Conservation (phyloP, 805 yeast genomes). For the Saccharomycopsis fibuligera region DNA sequence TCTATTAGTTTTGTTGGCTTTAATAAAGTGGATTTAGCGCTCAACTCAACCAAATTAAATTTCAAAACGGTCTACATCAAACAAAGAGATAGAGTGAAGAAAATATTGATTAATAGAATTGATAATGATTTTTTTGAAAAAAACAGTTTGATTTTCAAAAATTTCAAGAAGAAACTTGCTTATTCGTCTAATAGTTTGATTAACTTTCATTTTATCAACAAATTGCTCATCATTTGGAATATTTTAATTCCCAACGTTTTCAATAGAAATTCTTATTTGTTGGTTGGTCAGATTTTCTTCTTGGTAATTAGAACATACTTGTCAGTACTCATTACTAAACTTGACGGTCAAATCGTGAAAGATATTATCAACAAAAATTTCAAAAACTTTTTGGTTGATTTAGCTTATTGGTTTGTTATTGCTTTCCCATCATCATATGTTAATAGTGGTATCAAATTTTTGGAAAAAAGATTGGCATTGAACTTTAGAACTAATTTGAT, state of each 20-base stretch:
- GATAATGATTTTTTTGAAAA: constrained; percentile 18
- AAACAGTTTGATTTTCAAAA: constrained; percentile 19
- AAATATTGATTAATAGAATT: constrained; percentile 17
- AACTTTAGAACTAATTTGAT: constrained; percentile 80
- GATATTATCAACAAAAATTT: constrained; percentile 81
- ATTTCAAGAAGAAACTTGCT: constrained; percentile 9
- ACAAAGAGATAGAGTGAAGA: constrained; percentile 17
- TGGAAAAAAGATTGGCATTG: constrained; percentile 69
- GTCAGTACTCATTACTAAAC: constrained; percentile 74
- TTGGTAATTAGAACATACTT: constrained; percentile 81
- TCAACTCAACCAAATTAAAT: constrained; percentile 1
- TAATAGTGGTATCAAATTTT: constrained; percentile 78
- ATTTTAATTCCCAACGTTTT: constrained; percentile 72
- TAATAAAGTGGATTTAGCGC: constrained; percentile 1
- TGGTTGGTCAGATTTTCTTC: constrained; percentile 67
- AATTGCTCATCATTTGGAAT: constrained; percentile 69
- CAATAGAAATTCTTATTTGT: constrained; percentile 58
- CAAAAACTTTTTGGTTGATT: constrained; percentile 64
- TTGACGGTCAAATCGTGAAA: constrained; percentile 89
- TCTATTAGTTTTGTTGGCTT: constrained; percentile 20
- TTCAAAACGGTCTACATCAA: constrained; percentile 20
- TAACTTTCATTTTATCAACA: constrained; percentile 64
- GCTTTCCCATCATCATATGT: constrained; percentile 93
- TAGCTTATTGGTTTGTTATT: constrained; percentile 79
- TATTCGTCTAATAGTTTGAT: constrained; percentile 19